Percentiles rank a stretch among this genome's conserved stretches.
phyloP scores from a whole-genome alignment of 495 filamentous ascomycete genomes.

The Bathelium albidoporum region DNA sequence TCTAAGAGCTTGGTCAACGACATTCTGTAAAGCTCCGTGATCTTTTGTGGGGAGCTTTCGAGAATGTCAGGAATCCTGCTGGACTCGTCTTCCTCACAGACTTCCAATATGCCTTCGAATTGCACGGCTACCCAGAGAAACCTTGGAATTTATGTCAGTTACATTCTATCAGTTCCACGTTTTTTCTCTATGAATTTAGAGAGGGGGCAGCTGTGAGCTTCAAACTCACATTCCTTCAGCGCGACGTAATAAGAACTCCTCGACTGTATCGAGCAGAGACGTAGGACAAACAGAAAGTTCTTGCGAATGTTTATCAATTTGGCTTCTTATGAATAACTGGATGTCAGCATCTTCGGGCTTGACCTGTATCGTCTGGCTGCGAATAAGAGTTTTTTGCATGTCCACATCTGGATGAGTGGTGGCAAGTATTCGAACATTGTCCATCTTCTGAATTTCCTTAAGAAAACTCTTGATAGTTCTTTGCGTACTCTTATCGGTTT shows the following conservation, averaged over 20 bases:
- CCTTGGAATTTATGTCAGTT: slow-evolving; percentile 20
- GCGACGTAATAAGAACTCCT: slow-evolving; percentile 12
- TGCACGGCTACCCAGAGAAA: slow-evolving; percentile 29
- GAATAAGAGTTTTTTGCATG: slow-evolving; percentile 12
- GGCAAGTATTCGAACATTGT: slow-evolving; percentile 16
- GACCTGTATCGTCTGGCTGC: slow-evolving; percentile 12
- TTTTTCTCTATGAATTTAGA: too few species aligned
- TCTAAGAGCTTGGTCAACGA: slow-evolving; percentile 7
- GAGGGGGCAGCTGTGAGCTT: slow-evolving; percentile 13
- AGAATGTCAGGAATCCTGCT: slow-evolving; percentile 17
- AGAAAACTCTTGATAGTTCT: slow-evolving; percentile 15
- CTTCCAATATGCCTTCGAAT: slow-evolving; percentile 20
- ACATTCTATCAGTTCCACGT: too few species aligned
- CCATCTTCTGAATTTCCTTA: slow-evolving; percentile 13
- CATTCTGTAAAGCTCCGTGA: slow-evolving; percentile 17
- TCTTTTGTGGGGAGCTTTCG: slow-evolving; percentile 5
- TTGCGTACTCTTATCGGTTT: slow-evolving; percentile 15
- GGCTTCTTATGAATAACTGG: slow-evolving; percentile 8
- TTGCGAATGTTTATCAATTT: slow-evolving; percentile 12
- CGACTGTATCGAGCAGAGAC: slow-evolving; percentile 13
- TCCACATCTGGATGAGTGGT: slow-evolving; percentile 17
- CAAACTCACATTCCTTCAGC: slow-evolving; percentile 18
- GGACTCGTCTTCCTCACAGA: slow-evolving; percentile 16
- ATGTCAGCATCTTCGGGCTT: slow-evolving; percentile 12
- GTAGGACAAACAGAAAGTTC: slow-evolving; percentile 14